Evolutionary conservation across 2,329 filamentous ascomycete genomes (phyloP), one percentile per base, ranked within the genome.

Genomic region (Botrytis fabae): DNA sequence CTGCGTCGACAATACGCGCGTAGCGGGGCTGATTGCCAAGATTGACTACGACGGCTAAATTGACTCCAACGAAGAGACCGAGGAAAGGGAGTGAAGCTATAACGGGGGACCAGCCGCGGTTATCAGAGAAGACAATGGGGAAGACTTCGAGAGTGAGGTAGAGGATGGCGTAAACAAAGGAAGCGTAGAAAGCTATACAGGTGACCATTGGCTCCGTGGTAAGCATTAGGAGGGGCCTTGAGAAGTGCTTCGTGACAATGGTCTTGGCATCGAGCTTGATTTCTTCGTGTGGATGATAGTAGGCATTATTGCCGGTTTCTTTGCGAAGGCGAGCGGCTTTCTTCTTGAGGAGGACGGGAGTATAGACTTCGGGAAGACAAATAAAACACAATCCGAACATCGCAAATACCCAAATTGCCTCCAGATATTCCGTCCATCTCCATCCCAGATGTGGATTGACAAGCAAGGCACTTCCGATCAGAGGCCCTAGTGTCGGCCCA

Each of bases 91-190:
- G 86, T 32, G 90, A 89, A 6, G 85, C 83, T 77, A 92, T 84
- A 59, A 89, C 84, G 18, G 87, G 83, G 70, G 83, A 86, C 82
- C 93, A 93, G 73, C 81, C 80, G 78, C 93, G 87, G 28, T 86
- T 87, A 20, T 84, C 86, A 35, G 83, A 77, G 81, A 93, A 93
- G n/a, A 92, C 87, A 2, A 93, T 84, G 0, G 91, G 90, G 18
- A 93, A 86, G 5, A 81, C 82, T 76, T 80, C 82, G 59, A 83
- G 80, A 85, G 89, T 83, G 73, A 93, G 84, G 80, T 93, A 93
- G 0, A 93, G 84, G 0, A 93, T 85, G 0, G 88, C 90, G 89
- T 91, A 93, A 66, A 87, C 88, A 80, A 93, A 93, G 0, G 90
- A 85, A 0, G 90, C 88, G 90, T 92, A 93, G 5, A 92, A 82